Evolutionary conservation across 768 basidiomycete genomes (phyloP).

Genomic region (Psilocybe cubensis): DNA sequence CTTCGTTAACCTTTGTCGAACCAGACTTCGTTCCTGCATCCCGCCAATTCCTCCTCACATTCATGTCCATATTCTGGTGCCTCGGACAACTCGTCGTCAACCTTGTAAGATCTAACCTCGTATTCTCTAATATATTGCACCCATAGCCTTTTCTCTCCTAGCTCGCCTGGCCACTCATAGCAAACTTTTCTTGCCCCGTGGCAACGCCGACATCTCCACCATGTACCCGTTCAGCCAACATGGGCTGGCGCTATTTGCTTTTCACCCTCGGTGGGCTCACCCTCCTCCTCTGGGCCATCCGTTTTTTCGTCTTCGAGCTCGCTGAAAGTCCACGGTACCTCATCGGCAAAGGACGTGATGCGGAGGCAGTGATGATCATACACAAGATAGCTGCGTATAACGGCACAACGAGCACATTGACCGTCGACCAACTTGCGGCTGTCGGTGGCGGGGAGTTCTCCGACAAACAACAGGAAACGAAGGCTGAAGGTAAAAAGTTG

Average conservation of each 20-base stretch:
- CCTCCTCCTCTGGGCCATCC: conserved; percentile 60
- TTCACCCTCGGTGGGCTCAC: conserved; percentile 74
- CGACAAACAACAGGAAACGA: background rate
- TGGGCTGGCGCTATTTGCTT: conserved; percentile 81
- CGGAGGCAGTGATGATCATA: conserved; percentile 64
- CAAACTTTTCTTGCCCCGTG: conserved; percentile 62
- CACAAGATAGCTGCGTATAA: conserved; percentile 66
- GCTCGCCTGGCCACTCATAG: conserved; percentile 70
- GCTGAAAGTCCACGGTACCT: conserved; percentile 75
- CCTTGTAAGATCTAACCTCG: conserved; percentile 26
- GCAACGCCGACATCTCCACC: conserved; percentile 12
- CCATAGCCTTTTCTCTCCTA: too few species aligned
- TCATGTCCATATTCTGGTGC: conserved; percentile 82
- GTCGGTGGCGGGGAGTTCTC: conserved; percentile 17
- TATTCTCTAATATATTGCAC: too few species aligned
- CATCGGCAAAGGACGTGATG: conserved; percentile 68
- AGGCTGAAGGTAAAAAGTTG: conserved; percentile 16
- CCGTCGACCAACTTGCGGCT: conserved; percentile 51
- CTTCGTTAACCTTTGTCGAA: too few species aligned
- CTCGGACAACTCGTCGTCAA: conserved; percentile 70
- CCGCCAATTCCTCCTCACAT: conserved; percentile 73
- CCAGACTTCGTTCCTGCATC: conserved; percentile 72
- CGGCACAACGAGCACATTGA: conserved; percentile 49
- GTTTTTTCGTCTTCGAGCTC: conserved; percentile 69
- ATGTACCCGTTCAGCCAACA: conserved; percentile 55